Evolutionary conservation across 2,329 filamentous ascomycete genomes (phyloP).

Genomic region (Pseudogymnoascus sp.): DNA sequence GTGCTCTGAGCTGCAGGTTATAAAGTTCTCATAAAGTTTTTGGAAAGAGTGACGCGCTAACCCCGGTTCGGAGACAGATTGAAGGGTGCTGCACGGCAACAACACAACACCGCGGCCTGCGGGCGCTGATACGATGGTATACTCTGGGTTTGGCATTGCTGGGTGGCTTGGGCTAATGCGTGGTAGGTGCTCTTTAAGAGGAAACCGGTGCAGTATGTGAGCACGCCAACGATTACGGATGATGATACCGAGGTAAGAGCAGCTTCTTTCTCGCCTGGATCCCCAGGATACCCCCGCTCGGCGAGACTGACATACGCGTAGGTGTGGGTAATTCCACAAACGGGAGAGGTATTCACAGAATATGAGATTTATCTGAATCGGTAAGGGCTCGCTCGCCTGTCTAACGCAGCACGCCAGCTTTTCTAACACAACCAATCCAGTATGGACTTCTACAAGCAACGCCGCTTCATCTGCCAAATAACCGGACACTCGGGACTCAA

Average conservation of each 20-base stretch:
- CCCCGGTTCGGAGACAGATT: background rate
- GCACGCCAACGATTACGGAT: conserved; percentile 64
- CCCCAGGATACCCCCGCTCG: conserved; percentile 14
- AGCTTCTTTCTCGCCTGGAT: background rate
- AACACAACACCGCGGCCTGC: background rate
- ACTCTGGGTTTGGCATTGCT: background rate
- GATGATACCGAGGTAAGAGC: conserved; percentile 70
- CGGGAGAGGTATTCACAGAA: conserved; percentile 78
- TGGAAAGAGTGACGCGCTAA: background rate
- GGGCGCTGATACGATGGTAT: conserved; percentile 2
- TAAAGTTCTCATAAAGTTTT: conserved; percentile 5
- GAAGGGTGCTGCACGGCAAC: background rate
- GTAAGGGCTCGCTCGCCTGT: conserved; percentile 40
- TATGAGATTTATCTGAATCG: conserved; percentile 84
- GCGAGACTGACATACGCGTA: conserved; percentile 33
- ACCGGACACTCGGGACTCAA: conserved; percentile 85
- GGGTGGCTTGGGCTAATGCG: conserved; percentile 8
- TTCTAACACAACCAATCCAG: conserved; percentile 39
- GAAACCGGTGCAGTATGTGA: conserved; percentile 81
- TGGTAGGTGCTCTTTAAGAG: conserved; percentile 85
- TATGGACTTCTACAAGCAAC: conserved; percentile 88
- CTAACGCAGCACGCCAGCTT: conserved; percentile 12
- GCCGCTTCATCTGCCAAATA: conserved; percentile 89
- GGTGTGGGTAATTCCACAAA: conserved; percentile 89
- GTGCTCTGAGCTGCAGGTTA: background rate